A percentile compares a stretch with the other conserved stretches of the same genome.
Evolutionary conservation across 345 rosid species (phyloP).

Genomic region (Populus tremula): DNA sequence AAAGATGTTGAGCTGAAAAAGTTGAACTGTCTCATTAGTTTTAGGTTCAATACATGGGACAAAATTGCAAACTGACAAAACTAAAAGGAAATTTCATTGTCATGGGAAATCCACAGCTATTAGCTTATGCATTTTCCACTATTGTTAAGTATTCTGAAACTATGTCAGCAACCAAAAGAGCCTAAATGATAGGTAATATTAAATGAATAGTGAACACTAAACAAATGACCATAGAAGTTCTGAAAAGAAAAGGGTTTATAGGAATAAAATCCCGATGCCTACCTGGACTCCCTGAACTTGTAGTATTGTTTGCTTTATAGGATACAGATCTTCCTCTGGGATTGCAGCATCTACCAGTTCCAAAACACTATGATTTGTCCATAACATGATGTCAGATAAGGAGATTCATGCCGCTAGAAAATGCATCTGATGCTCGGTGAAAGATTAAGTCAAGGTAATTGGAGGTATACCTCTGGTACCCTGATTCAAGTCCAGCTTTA

Average conservation of each 20-base stretch:
- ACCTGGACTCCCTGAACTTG: constrained; percentile 86
- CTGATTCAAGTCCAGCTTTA: constrained; percentile 75
- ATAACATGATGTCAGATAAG: constrained; percentile 25
- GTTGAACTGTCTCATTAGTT: not conserved
- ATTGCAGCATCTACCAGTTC: constrained; percentile 97
- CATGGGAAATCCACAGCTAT: not conserved
- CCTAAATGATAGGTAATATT: not conserved
- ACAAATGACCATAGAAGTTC: not conserved
- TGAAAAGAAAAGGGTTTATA: not conserved
- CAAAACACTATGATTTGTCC: constrained; percentile 52
- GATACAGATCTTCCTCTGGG: constrained; percentile 66
- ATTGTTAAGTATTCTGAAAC: not conserved
- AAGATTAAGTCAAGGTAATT: not conserved
- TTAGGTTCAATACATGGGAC: not conserved
- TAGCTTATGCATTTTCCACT: not conserved
- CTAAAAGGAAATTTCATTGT: not conserved
- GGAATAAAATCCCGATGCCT: constrained; percentile 11
- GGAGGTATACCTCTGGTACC: constrained; percentile 70
- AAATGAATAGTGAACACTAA: not conserved
- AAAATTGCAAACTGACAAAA: not conserved
- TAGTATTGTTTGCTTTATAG: constrained; percentile 63
- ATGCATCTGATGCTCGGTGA: not conserved
- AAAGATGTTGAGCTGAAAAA: not conserved
- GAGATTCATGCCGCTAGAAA: not conserved
- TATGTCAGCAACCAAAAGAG: not conserved